phyloP scores from a whole-genome alignment of 805 yeast genomes.

The Yamadazyma phyllophila region DNA sequence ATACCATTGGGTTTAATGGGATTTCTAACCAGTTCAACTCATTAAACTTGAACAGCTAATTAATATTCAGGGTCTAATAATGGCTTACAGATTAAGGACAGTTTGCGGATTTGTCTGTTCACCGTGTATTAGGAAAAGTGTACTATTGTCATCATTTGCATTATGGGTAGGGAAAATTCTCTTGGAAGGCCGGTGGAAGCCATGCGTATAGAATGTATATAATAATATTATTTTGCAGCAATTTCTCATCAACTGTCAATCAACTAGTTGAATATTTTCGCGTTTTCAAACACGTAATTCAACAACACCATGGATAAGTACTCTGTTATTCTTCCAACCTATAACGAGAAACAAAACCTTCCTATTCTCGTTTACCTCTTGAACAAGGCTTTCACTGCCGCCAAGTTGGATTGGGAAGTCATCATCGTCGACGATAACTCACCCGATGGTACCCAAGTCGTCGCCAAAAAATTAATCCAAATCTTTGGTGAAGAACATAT shows the following conservation, averaged over 20 bases:
- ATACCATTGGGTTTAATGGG: conserved; percentile 11
- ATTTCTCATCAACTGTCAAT: not conserved
- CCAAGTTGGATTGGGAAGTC: conserved; percentile 69
- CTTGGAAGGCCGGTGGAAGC: too few species aligned
- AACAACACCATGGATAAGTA: conserved; percentile 44
- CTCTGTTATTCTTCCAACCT: conserved; percentile 74
- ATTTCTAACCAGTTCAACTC: conserved; percentile 34
- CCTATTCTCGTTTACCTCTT: conserved; percentile 70
- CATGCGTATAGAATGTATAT: too few species aligned
- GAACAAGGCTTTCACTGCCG: conserved; percentile 61
- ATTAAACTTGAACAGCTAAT: conserved; percentile 26
- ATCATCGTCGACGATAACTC: conserved; percentile 76
- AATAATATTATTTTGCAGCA: not conserved
- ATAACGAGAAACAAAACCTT: conserved; percentile 62
- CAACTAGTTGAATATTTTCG: not conserved
- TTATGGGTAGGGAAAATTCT: too few species aligned
- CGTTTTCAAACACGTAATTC: not conserved
- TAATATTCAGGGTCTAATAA: not conserved
- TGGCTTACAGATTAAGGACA: too few species aligned
- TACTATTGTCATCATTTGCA: too few species aligned
- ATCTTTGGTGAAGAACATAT: conserved; percentile 61
- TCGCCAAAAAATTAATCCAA: conserved; percentile 58
- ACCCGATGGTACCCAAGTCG: conserved; percentile 79
- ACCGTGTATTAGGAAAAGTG: too few species aligned
- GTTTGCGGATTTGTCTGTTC: too few species aligned